Evolutionary conservation across 1,284 basidiomycete species (phyloP), one percentile per base, ranked within the genome.

Genomic region (Cystobasidiaceae sp.): DNA sequence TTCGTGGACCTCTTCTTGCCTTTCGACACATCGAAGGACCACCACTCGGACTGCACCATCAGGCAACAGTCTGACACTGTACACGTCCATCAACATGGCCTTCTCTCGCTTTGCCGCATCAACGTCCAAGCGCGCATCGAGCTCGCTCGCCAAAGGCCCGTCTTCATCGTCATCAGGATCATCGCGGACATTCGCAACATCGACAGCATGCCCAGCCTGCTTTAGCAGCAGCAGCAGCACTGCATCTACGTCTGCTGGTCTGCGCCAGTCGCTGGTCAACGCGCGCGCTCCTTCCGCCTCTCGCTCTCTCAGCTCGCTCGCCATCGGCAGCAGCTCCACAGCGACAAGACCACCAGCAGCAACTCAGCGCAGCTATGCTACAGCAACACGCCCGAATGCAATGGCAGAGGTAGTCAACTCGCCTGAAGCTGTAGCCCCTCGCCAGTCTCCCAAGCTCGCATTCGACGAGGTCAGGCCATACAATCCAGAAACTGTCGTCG

Each of bases 401-500:
- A 41, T 62, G 48, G 60, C 60, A 0, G 49, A 48, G 34, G 60
- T 62, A 21, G 37, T 62, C 49, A 33, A 62, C 41, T 34, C 37
- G 8, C 50, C 50, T 13, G 50, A 52, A 52, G 21, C 33, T 11
- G 11, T 37, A 32, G 50, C 50, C 11, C 34, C 60, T 23, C 28
- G 25, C 13, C 60, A 52, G 30, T 28, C 13, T 13, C 11, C 43
- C 15, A 59, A 66, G 50, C 55, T 68, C 30, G 41, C 52, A 28
- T 32, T 54, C 11, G 57, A 63, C 41, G 66, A 69, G 19, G 28
- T 67, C 15, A 68, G 60, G 28, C 44, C 56, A 7, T 48, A 30
- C 37, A 37, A 25, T 15, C 56, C 62, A 9, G 67, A 71, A 41
- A 58, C 66, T 25, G 45, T 71, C 21, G 54, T 66, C n/a, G 44